Evolutionary conservation across 768 basidiomycete genomes (phyloP).

Genomic region (Tubosaeta brunneosetosa): DNA sequence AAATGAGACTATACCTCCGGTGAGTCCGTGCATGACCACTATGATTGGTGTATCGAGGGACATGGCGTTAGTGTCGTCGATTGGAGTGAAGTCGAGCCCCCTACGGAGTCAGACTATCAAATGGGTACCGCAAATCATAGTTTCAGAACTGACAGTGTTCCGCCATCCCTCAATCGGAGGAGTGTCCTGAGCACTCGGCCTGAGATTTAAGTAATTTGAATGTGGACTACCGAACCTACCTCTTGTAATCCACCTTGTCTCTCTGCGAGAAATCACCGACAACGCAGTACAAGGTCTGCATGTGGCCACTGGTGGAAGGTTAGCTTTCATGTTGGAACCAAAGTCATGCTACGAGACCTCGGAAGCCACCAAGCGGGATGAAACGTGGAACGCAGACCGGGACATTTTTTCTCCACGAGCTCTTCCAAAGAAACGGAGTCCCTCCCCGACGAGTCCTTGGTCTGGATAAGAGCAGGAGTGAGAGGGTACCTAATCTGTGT

Average conservation of each 20-base stretch:
- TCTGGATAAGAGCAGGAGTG: slow-evolving; percentile 16
- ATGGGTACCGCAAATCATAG: background rate
- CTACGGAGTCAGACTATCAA: slow-evolving; percentile 11
- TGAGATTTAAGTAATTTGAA: slow-evolving; percentile 7
- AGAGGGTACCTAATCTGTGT: slow-evolving; percentile 20
- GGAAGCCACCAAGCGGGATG: slow-evolving; percentile 32
- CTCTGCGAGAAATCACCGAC: slow-evolving; percentile 29
- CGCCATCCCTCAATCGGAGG: slow-evolving; percentile 28
- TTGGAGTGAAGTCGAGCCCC: slow-evolving; percentile 32
- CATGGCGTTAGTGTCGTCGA: slow-evolving; percentile 18
- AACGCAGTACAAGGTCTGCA: slow-evolving; percentile 31
- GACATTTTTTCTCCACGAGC: slow-evolving; percentile 29
- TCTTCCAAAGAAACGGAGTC: slow-evolving; percentile 23
- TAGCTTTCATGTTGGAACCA: slow-evolving; percentile 6
- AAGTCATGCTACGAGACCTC: slow-evolving; percentile 16
- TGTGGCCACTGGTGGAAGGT: slow-evolving; percentile 25
- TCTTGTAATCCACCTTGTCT: slow-evolving; percentile 30
- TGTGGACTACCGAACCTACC: slow-evolving; percentile 11
- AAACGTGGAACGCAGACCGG: slow-evolving; percentile 26
- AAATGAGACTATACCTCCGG: slow-evolving; percentile 24
- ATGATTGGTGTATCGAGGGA: slow-evolving; percentile 25
- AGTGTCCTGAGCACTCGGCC: slow-evolving; percentile 16
- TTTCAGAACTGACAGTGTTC: slow-evolving; percentile 28
- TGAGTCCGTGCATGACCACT: slow-evolving; percentile 31
- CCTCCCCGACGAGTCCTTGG: slow-evolving; percentile 7